Base-by-base conservation (phyloP, 345 rosid genomes). In the Citrus australasica region DNA sequence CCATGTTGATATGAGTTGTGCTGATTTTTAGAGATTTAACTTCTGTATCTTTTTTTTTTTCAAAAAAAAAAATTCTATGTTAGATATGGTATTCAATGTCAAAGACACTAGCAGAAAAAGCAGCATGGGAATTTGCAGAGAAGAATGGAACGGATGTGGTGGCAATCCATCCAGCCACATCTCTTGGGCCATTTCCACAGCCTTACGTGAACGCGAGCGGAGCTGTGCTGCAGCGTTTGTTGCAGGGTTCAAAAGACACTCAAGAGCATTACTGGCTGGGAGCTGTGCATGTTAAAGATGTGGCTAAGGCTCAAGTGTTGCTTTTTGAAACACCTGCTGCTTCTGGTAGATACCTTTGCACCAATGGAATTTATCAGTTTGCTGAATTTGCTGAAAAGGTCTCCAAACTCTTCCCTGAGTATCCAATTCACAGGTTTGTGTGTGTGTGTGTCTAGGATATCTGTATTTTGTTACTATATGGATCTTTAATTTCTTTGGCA, bases 41-140 rank as follows among this genome's bases (percentile, higher is more conserved):
- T 53, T 53, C 19, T 53, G 0, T 13, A 4, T 53, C 1, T 53
- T 53, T 4, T 16, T 3, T 66, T 19, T 74, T 75, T 0, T 0
- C 4, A 0, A 3, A 32, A 5, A 35, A 35, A 35, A 5, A 35
- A 0, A 35, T 5, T 42, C 16, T 64, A 48, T 69, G 81, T 28
- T 85, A 91, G 89, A 92, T 91, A 84, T 90, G 94, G 92, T 94
- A 94, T 81, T 88, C 97, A 0, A 90, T 93, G 40, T 91, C 97
- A 0, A 94, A 92, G 84, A 89, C 96, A 7, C 71, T 89, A 67
- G 96, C 97, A 48, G 98, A 94, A 87, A 90, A 86, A 85, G 90
- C 87, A 0, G 94, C 94, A 60, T 89, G 93, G 97, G 90, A 89
- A 9, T 94, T 83, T 69, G 84, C 89, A 0, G 90, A 86, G 87